Conservation (phyloP, 1,139 yeast species). For the Scheffersomyces segobiensis region DNA sequence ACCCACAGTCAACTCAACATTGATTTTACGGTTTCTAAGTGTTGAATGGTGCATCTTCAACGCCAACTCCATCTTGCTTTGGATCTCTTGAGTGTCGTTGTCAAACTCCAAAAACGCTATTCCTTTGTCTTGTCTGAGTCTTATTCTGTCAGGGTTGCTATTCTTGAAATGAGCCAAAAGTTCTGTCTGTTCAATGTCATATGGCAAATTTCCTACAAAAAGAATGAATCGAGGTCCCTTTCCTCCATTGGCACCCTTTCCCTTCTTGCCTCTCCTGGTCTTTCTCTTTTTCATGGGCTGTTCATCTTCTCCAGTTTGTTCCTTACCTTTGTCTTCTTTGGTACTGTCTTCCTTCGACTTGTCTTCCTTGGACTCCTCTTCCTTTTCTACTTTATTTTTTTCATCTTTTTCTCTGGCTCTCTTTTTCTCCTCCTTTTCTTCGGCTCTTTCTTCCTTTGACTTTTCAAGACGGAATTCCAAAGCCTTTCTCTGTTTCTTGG, state of each 20-base stretch:
- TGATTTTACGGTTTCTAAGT: conserved; percentile 71
- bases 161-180: conserved; percentile 73
- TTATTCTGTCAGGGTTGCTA: conserved; percentile 68
- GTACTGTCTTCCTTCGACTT: conserved; percentile 15
- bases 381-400: conserved; percentile 1
- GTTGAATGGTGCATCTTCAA: conserved; percentile 77
- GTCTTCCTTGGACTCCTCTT: conserved; percentile 9
- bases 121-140: conserved; percentile 82
- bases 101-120: conserved; percentile 91
- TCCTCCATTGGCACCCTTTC: conserved; percentile 51
- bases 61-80: conserved; percentile 79
- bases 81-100: conserved; percentile 61
- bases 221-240: conserved; percentile 73
- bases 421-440: conserved; percentile 23
- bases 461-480: conserved; percentile 62
- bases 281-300: conserved; percentile 64
- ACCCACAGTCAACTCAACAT: conserved; percentile 95
- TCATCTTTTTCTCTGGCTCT: conserved; percentile 11
- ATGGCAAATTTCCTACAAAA: conserved; percentile 93
- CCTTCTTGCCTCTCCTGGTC: conserved; percentile 76
- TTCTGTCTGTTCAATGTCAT: conserved; percentile 61
- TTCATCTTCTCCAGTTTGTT: conserved; percentile 22
- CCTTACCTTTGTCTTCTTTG: conserved; percentile 20
- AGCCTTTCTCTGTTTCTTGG: conserved; percentile 81
- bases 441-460: conserved; percentile 38